Base-by-base conservation (phyloP, 352 stramenopile species). In the Phytophthora europaea region DNA sequence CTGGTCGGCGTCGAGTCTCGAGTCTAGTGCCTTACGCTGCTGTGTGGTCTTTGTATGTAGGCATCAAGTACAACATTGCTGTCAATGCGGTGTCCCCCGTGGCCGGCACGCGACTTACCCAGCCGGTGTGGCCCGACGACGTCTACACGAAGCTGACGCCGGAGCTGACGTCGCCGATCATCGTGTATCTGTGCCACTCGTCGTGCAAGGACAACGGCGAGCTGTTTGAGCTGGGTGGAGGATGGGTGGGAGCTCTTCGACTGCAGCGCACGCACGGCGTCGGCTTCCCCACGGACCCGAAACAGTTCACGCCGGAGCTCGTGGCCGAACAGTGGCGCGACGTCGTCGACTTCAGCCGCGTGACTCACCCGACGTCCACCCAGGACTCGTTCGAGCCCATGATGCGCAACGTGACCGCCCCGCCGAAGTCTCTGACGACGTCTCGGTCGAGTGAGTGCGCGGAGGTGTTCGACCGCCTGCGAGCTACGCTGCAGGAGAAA, bases 361-460 rank as follows among this genome's bases (percentile, higher is more conserved):
- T 91, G 62, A 92, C 86, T 15, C 83, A 93, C 52, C 86, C 86
- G 43, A 78, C 72, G 51, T 83, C 82, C n/a, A 93, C 86, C 13
- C 86, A 93, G 55, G 83, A 93, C 60, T 88, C 83, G 52, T 93
- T 93, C 40, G 84, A 89, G 61, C 84, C 86, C 16, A 93, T 93
- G 81, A 90, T 93, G 78, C 82, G 83, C 59, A 93, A 93, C 65
- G 81, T 84, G 47, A 79, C 65, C 28, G 80, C 83, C 9, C 65
- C 86, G 4, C 81, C 86, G 1, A 81, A 80, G 20, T 89, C 83
- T 18, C 68, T 93, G 22, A 83, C 75, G 60, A 93, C 86, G 13
- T 79, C 82, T 31, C 79, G 79, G 34, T 89, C 84, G 15, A 79
- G 71, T 26, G 78, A 89, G 58, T 90, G 84, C n/a, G 73, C 73